These are phyloP conservation scores for Pelargonium citronellum DNA, from an alignment of 441 rosid genomes.

Conservation along the genomic window DNA sequence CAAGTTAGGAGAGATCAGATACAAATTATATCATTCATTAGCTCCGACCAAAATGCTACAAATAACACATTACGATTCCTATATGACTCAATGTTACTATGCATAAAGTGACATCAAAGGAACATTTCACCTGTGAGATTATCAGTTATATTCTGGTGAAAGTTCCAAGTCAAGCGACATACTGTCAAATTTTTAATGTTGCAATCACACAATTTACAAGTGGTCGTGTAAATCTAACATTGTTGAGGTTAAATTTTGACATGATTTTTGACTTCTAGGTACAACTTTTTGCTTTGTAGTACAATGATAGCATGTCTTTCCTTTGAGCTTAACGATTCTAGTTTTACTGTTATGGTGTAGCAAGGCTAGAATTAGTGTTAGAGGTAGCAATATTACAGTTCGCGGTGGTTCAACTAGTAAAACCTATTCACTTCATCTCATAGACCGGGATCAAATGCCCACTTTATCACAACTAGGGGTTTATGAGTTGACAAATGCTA, in stretches of 20 bases:
- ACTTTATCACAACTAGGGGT: not conserved
- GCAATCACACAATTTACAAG: no score
- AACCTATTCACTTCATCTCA: not conserved
- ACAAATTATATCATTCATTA: not conserved
- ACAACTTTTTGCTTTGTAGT: no score
- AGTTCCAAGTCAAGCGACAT: no score
- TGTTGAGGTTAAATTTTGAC: no score
- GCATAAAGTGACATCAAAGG: not conserved
- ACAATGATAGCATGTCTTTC: no score
- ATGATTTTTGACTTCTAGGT: no score
- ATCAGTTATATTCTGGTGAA: no score
- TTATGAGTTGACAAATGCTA: not conserved
- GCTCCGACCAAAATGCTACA: not conserved
- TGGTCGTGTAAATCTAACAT: no score
- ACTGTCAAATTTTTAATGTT: no score
- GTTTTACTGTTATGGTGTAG: not conserved
- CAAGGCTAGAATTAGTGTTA: not conserved
- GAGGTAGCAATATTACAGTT: not conserved
- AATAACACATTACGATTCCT: not conserved
- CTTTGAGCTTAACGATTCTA: not conserved
- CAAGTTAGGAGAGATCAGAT: not conserved
- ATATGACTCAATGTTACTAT: not conserved
- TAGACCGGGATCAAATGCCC: conserved; percentile 2
- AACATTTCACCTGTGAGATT: not conserved
- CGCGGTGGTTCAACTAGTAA: not conserved